Percentiles rank a stretch among this genome's conserved stretches.
Evolutionary conservation across 192 early-diverging fungal species (phyloP).

Genomic region (Neocallimastix lanati): DNA sequence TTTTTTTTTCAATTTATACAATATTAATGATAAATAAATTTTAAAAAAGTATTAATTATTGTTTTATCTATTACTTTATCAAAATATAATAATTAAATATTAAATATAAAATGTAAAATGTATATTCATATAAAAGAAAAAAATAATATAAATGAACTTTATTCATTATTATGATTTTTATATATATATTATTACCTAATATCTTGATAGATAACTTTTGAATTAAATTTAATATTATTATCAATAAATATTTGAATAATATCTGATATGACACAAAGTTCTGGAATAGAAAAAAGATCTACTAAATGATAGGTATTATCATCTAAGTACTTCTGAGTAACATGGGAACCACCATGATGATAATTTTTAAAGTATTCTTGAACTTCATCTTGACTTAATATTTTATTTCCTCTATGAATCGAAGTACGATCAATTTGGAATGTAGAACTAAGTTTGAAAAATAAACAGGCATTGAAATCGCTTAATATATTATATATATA

Average conservation of each 20-base stretch:
- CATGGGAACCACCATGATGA: constrained; percentile 29
- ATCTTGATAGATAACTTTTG: neutral
- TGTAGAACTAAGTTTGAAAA: neutral
- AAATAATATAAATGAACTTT: no score
- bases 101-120: no score
- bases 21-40: no score
- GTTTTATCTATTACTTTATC: no score
- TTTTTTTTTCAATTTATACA: no score
- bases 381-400: neutral
- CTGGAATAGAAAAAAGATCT: constrained; percentile 35
- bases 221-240: constrained; percentile 11
- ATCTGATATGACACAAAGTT: constrained; percentile 33
- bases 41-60: no score
- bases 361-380: neutral
- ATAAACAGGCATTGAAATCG: neutral
- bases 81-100: no score
- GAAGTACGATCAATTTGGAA: neutral
- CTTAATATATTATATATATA: no score
- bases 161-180: no score
- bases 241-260: constrained; percentile 40
- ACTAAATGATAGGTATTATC: constrained; percentile 37
- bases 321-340: constrained; percentile 31
- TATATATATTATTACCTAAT: neutral
- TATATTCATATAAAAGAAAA: no score
- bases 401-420: neutral